A percentile compares a stretch with the other conserved stretches of the same genome.
phyloP scores from a whole-genome alignment of 192 early-diverging fungal species.

The Backusella tuberculispora region DNA sequence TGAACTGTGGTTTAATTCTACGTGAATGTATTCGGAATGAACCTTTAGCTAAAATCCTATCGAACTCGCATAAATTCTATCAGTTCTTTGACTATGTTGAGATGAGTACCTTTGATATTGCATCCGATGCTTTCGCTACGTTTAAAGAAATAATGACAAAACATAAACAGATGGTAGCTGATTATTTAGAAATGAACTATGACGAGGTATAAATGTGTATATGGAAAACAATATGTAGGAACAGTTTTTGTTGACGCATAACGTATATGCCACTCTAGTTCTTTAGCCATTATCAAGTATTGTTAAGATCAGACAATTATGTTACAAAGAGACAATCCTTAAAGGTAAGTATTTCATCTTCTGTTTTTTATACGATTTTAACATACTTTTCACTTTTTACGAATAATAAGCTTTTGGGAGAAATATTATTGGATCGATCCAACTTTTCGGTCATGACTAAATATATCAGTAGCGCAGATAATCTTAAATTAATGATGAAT shows the following conservation, averaged over 20 bases:
- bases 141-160: slow-evolving; percentile 97
- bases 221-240: not conserved
- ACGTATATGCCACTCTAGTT: slow-evolving; percentile 51
- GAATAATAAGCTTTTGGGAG: slow-evolving; percentile 79
- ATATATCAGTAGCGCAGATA: slow-evolving; percentile 90
- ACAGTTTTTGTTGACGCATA: no score
- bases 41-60: slow-evolving; percentile 80
- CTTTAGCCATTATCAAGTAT: slow-evolving; percentile 83
- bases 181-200: slow-evolving; percentile 89
- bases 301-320: slow-evolving; percentile 92
- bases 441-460: slow-evolving; percentile 95
- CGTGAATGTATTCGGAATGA: slow-evolving; percentile 97
- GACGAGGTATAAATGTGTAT: slow-evolving; percentile 58
- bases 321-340: slow-evolving; percentile 98
- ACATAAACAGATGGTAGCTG: slow-evolving; percentile 90
- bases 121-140: slow-evolving; percentile 96
- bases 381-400: not conserved
- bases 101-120: slow-evolving; percentile 96
- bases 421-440: slow-evolving; percentile 93
- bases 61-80: slow-evolving; percentile 90
- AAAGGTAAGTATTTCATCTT: slow-evolving; percentile 66
- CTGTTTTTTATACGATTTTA: not conserved
- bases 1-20: slow-evolving; percentile 97
- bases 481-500: slow-evolving; percentile 99
- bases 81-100: slow-evolving; percentile 98